A percentile compares a stretch with the other conserved stretches of the same genome.
Conservation (phyloP, 164 flowering plant species). For the Magnolia sinica region DNA sequence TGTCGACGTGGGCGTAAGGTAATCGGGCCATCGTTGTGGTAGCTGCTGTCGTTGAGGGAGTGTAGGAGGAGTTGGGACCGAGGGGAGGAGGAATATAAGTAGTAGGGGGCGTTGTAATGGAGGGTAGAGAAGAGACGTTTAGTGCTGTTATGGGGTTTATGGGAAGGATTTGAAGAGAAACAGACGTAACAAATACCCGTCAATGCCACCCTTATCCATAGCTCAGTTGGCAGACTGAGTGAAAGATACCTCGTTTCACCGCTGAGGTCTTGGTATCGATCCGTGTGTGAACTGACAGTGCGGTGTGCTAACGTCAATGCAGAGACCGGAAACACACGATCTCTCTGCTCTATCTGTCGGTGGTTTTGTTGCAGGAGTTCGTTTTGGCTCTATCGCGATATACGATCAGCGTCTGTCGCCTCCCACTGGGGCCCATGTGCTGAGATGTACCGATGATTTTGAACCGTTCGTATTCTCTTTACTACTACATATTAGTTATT, state of each 20-base stretch:
- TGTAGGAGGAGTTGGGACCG: not conserved
- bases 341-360: not conserved
- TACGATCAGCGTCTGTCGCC: no score
- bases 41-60: not conserved
- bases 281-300: no score
- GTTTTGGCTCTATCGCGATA: no score
- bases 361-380: not conserved
- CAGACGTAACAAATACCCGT: slow-evolving; percentile 20
- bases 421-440: no score
- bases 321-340: not conserved
- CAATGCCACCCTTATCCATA: no score
- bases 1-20: slow-evolving; percentile 66
- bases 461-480: no score
- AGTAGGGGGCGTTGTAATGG: slow-evolving; percentile 2
- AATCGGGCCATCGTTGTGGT: slow-evolving; percentile 13
- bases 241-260: no score
- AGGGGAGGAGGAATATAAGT: not conserved
- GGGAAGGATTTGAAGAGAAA: slow-evolving; percentile 15
- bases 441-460: no score
- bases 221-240: no score
- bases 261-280: no score
- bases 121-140: not conserved
- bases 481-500: no score
- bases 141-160: slow-evolving; percentile 19
- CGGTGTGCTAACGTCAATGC: slow-evolving; percentile 7